Percentiles rank a stretch among this genome's conserved stretches.
These are phyloP conservation scores for Tulasnella sp. DNA, from an alignment of 768 basidiomycete genomes.

Conservation along the genomic window DNA sequence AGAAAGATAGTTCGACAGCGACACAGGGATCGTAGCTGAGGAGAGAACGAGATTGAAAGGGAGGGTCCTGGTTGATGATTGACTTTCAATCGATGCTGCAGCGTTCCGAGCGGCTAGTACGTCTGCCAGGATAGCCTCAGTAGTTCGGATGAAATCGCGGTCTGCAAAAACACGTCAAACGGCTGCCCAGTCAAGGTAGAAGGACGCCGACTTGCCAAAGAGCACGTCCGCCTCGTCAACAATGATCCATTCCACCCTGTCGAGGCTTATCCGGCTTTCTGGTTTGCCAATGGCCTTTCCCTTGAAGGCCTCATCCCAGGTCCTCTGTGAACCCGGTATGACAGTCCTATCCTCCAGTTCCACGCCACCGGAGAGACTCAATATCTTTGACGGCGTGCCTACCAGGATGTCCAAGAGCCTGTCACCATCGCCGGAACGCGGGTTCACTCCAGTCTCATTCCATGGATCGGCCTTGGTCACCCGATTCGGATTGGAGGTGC, in stretches of 20 bases:
- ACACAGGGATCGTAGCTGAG: slow-evolving; percentile 77
- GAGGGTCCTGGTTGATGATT: slow-evolving; percentile 28
- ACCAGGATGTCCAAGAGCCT: slow-evolving; percentile 29
- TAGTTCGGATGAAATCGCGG: slow-evolving; percentile 70
- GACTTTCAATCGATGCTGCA: slow-evolving; percentile 21
- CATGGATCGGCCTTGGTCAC: background rate
- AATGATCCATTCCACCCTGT: slow-evolving; percentile 76
- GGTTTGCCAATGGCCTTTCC: slow-evolving; percentile 27
- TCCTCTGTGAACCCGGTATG: background rate
- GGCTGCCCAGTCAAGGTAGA: background rate
- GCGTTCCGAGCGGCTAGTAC: slow-evolving; percentile 41
- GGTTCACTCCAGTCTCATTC: background rate
- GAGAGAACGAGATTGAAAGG: slow-evolving; percentile 77
- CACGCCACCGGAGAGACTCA: slow-evolving; percentile 40
- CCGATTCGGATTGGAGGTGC: slow-evolving; percentile 52
- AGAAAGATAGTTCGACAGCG: slow-evolving; percentile 28
- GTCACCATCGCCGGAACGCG: background rate
- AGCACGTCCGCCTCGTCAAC: slow-evolving; percentile 88
- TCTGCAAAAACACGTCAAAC: slow-evolving; percentile 36
- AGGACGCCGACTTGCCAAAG: slow-evolving; percentile 47
- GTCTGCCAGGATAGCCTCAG: slow-evolving; percentile 56
- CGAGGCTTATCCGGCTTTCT: slow-evolving; percentile 51
- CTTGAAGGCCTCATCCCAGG: slow-evolving; percentile 26
- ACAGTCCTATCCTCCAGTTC: background rate
- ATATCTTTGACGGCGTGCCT: slow-evolving; percentile 55